Base-by-base conservation (phyloP, 2,329 filamentous ascomycete genomes). In the Sporothrix pseudoabietina region DNA sequence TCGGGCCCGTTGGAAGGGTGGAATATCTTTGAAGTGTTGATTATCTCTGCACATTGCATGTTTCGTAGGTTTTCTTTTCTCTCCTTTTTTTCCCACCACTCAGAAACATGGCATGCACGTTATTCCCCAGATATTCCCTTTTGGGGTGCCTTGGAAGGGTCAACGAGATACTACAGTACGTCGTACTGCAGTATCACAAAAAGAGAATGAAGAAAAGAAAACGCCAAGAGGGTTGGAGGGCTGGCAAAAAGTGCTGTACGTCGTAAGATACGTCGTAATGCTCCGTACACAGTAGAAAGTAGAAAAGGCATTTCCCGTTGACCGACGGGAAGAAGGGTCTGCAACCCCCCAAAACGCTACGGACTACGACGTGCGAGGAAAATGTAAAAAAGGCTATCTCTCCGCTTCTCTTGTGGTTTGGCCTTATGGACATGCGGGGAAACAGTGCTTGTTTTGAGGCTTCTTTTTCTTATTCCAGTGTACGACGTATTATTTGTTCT, bases 171-270 rank as follows among this genome's bases (percentile, higher is more conserved):
- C 35, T 70, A 69, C 26, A 26, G 26, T 26, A 26, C 26, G 26
- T 26, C 26, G 26, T 26, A 26, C 26, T 35, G 71, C 69, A 54
- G 54, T 52, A 68, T 72, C 71, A 54, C 30, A n/a, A 63, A 39
- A 22, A 71, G 22, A 59, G 22, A 71, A 65, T 12, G 71, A n/a
- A 73, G 19, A 35, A 70, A 57, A 30, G 12, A 30, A 66, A 55
- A 57, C 14, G 49, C 49, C 49, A 22, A 54, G 49, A n/a, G 19
- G 16, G 16, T 14, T 4, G 26, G 26, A n/a, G n/a, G 14, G 49
- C 5, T 7, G 49, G 49, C 49, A 52, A 41, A 41, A 41, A 7
- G 39, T 41, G 39, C 10, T 41, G 39, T n/a, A n/a, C n/a, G n/a
- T n/a, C n/a, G n/a, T 26, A 26, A 26, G 26, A 26, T 1, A 26